Base-by-base conservation (phyloP, 139 green algal genomes). In the Picochlorum sp. region DNA sequence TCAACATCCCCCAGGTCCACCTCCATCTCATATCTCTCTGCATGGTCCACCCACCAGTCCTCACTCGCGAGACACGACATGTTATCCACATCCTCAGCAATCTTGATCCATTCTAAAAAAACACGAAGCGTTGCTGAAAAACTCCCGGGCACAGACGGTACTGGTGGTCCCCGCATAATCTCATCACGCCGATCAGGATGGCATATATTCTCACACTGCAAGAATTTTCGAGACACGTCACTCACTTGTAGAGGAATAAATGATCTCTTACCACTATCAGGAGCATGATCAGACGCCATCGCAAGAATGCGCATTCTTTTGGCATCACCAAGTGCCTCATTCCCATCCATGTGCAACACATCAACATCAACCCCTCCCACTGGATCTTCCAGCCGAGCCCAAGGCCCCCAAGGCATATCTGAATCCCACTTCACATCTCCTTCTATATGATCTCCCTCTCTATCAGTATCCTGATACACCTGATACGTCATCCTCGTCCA, bases 331-430 rank as follows among this genome's bases (percentile, higher is more conserved):
- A 58, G 23, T 4, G 50, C 9, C 0, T 11, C 50, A 58, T 26
- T 49, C 30, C 56, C n/a, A 20, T 23, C 18, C 56, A 62, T 10
- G 7, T 62, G 56, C 56, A 65, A 23, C 58, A 50, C 47, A 54
- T 54, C 47, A 20, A 54, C 18, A 26, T 54, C 47, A 18, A 54
- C n/a, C 6, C 47, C 47, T 7, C 47, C 47, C 15, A 80, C 6
- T 1, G 84, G 84, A 65, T 89, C 78, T 0, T 26, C 13, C 8
- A 83, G 50, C 11, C 61, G 68, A 0, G 82, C 82, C 85, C 84
- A 92, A 3, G 84, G 76, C 8, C 74, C 65, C 85, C 85, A 92
- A 4, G 78, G 60, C 7, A 71, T 61, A 4, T 56, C 52, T 13
- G 46, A 63, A 58, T 92, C 86, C 86, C 86, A 91, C 4, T 61